Evolutionary conservation across 306 rosid genomes (phyloP), one percentile per base, ranked within the genome.

Genomic region (Dryas octopetala): DNA sequence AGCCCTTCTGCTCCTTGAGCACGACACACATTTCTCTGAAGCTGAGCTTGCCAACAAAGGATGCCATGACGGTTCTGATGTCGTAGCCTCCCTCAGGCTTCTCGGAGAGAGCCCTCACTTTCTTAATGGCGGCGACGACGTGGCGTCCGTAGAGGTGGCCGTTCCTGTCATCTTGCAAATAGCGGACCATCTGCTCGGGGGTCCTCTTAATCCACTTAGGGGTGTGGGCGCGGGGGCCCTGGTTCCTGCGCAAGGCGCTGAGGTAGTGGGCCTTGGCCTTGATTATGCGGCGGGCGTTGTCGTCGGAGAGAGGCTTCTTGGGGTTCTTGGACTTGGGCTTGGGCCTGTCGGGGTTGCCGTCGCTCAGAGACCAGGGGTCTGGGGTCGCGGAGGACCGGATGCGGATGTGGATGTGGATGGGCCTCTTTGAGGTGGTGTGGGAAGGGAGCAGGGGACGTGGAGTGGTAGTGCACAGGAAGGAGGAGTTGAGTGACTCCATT

Each of bases 241-340:
- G 97, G 87, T 88, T 91, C 73, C 90, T 61, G 6, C 97, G 87
- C 62, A 90, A 79, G 14, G 68, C 82, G 66, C 95, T 85, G 2
- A 90, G 84, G 77, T 91, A 90, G 43, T 17, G 76, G 15, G 98
- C 95, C 75, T 85, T 91, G 40, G 61, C 86, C 68, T 87, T 91
- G 70, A 94, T 94, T n/a, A 94, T 85, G 74, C 98, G 96, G 47
- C 98, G 91, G 1, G 98, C 98, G 82, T 90, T 85, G 83, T 94
- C 88, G 79, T 91, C 98, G 38, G 98, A 90, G 28, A 91, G 91
- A 3, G 97, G 95, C 3, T 74, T 84, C 79, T 88, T 94, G 5
- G 91, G 84, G 75, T 86, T 79, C 71, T 57, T 82, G 46, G 85
- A 60, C 55, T 68, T 68, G 2, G 97, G 97, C 52, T 86, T 91